Base-by-base conservation (phyloP, 2,329 filamentous ascomycete genomes). In the Ceratocystiopsis sp. region DNA sequence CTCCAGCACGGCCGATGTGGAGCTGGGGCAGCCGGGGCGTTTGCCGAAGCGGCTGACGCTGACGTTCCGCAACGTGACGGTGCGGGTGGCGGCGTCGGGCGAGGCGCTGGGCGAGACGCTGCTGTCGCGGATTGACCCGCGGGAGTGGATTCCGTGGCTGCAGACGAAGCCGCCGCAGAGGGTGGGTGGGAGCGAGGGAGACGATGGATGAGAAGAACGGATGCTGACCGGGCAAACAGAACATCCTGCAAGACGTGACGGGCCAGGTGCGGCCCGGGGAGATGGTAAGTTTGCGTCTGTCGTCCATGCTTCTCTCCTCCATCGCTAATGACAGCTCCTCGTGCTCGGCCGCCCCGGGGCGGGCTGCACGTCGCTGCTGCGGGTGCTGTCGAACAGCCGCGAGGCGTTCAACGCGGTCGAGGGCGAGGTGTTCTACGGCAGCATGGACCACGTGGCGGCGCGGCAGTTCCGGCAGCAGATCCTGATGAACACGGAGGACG, bases 331-430 rank as follows among this genome's bases (percentile, higher is more conserved):
- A 35, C 34, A 47, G 45, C 39, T 49, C 9, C 43, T 49, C 12
- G 71, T 75, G 2, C 61, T 75, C 1, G 71, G 71, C 3, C 62
- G 74, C 41, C 76, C 76, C 13, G 66, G 66, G 1, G 67, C 66
- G 37, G 73, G 73, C 15, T 76, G 73, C 56, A 69, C 64, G 35
- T 75, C 71, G 0, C 60, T 75, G 3, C 55, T 75, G 6, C 73
- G 73, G 51, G 68, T 75, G 0, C 75, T 87, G 45, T 75, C 78
- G 25, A 86, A 86, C 54, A 72, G 84, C 51, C 67, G 79, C 4
- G 67, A 66, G 3, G 67, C 71, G 1, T 86, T 77, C 48, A 73
- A 74, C 6, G 65, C 60, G 0, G 75, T 86, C 2, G 62, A 69
- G 2, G 82, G 82, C 4, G 66, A 80, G 0, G 74, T 80, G 6